Evolutionary conservation across 495 filamentous ascomycete species (phyloP).

Genomic region (Lophiostoma macrostomum): DNA sequence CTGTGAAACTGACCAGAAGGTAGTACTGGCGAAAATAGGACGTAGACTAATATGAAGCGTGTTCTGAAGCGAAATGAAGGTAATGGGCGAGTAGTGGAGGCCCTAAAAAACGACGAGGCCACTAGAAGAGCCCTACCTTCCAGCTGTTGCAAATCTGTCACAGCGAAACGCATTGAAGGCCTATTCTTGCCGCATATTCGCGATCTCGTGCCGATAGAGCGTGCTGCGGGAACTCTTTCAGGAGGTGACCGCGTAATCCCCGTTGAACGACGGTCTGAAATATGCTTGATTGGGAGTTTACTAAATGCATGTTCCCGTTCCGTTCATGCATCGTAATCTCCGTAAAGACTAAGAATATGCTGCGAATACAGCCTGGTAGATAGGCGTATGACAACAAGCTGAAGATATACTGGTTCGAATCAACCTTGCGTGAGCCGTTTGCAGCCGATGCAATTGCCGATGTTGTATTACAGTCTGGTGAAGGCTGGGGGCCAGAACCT

Average conservation of each 20-base stretch:
- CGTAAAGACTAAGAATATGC: no score
- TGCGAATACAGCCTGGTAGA: no score
- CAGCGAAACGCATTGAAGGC: conserved; percentile 18
- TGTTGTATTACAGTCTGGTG: no score
- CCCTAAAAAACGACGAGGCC: conserved; percentile 13
- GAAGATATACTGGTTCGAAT: no score
- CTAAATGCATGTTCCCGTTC: no score
- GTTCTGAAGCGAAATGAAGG: conserved; percentile 17
- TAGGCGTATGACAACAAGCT: no score
- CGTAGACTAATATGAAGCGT: neutral
- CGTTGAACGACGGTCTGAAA: neutral
- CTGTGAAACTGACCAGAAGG: conserved; percentile 12
- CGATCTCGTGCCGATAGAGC: conserved; percentile 8
- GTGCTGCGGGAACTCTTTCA: neutral
- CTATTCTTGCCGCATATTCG: conserved; percentile 12
- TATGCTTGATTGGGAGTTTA: neutral
- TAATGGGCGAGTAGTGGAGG: conserved; percentile 15
- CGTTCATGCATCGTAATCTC: no score
- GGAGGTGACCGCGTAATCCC: neutral
- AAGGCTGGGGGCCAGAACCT: no score
- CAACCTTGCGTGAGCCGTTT: no score
- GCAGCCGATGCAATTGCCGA: no score
- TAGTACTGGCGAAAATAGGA: conserved; percentile 18
- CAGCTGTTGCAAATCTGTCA: neutral
- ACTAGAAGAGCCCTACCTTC: conserved; percentile 11